Evolutionary conservation across 2,329 filamentous ascomycete species (phyloP).

Genomic region (Chrysosporium keratinophilum): DNA sequence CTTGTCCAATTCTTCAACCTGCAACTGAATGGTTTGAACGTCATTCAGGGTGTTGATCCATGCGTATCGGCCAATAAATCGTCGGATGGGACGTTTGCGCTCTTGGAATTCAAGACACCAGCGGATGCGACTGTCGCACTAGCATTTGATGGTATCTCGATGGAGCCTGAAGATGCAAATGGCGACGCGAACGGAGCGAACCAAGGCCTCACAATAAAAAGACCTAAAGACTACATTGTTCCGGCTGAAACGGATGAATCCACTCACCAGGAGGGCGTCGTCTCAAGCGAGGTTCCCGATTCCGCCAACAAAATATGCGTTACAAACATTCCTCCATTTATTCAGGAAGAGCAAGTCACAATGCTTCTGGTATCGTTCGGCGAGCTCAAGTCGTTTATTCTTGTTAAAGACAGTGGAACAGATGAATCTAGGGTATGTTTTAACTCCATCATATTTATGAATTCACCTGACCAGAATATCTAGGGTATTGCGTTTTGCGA

Average conservation of each 20-base stretch:
- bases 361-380: constrained; percentile 87
- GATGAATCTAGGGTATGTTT: constrained; percentile 71
- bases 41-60: constrained; percentile 71
- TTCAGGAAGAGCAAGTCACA: constrained; percentile 82
- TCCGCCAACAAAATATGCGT: constrained; percentile 93
- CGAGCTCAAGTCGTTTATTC: constrained; percentile 78
- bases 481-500: constrained; percentile 96
- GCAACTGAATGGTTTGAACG: constrained; percentile 92
- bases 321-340: constrained; percentile 74
- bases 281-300: constrained; percentile 75
- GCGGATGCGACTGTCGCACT: constrained; percentile 84
- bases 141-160: constrained; percentile 77
- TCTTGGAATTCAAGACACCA: constrained; percentile 81
- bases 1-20: constrained; percentile 85
- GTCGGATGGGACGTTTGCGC: constrained; percentile 66
- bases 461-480: constrained; percentile 22
- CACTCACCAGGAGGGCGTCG: constrained; percentile 61
- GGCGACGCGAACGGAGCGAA: constrained; percentile 45
- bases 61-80: constrained; percentile 76
- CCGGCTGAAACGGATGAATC: constrained; percentile 65
- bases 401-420: constrained; percentile 76
- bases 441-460: not conserved
- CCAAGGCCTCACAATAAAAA: constrained; percentile 57
- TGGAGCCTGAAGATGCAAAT: constrained; percentile 52
- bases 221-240: constrained; percentile 95